Base-by-base conservation (phyloP, 1,284 basidiomycete species). In the Ganoderma meredithae region DNA sequence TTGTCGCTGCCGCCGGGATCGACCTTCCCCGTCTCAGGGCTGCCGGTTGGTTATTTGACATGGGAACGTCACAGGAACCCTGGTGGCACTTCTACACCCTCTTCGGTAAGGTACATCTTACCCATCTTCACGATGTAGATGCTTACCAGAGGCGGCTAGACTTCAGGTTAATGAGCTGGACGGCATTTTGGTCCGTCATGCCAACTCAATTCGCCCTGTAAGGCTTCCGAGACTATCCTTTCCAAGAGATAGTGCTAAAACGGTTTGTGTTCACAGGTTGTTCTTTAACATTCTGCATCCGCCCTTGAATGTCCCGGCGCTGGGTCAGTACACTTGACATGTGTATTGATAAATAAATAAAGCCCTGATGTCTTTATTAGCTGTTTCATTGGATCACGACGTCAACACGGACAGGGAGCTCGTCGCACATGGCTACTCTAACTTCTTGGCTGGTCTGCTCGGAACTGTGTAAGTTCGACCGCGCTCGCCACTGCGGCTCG, bases 251-350 rank as follows among this genome's bases (percentile, higher is more conserved):
- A 9, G 25, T 31, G 12, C 17, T 53, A 13, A 63, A 22, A 9
- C 2, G 31, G 31, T 22, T 31, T 62, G 27, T 52, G 19, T 22
- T 13, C 33, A 10, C 41, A 92, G 91, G 66, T 70, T 96, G 49
- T 96, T 97, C 79, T 97, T 97, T 80, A 96, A 98, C 71, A 91
- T 99, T 63, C 81, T 99, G 13, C 97, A 99, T 77, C 97, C 98
- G 12, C 96, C 95, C 47, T 83, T 97, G 64, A 97, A 97, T 73
- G 94, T 98, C 2, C 97, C 97, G 2, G 96, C 97, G 7, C 84
- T 99, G 12, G 92, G 96, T 86, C 73, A 63, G 84, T 72, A 27
- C 39, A n/a, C 10, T 8, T 8, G 19, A 19, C 3, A 8, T 15
- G 6, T 13, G 33, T 1, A 25, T 12, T 52, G 53, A 12, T 1